Evolutionary conservation across 2,329 filamentous ascomycete species (phyloP).

Genomic region (Neofusicoccum umdonicola): DNA sequence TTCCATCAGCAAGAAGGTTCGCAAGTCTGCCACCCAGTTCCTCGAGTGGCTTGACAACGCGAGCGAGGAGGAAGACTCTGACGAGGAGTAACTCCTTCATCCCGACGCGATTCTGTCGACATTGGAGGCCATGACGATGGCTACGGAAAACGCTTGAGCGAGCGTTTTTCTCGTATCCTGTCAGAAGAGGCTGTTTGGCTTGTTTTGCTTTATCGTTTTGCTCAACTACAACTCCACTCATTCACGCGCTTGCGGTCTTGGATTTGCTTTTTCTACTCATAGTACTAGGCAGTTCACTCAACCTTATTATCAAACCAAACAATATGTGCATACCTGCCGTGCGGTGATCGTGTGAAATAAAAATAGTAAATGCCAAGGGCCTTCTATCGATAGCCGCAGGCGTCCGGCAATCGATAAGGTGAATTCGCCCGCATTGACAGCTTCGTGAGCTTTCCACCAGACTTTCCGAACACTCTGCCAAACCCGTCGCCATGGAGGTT

Average conservation of each 20-base stretch:
- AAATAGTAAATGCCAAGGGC: neutral
- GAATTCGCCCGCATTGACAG: neutral
- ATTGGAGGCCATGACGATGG: neutral
- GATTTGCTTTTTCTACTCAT: neutral
- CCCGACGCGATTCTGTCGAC: neutral
- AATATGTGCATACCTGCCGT: neutral
- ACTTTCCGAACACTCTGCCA: neutral
- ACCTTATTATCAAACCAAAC: neutral
- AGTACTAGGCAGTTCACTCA: conserved; percentile 1
- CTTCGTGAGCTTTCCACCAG: neutral
- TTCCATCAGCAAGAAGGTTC: conserved; percentile 86
- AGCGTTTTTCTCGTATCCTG: neutral
- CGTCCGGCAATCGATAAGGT: neutral
- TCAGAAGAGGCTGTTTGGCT: neutral
- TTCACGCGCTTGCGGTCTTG: neutral
- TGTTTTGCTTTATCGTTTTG: neutral
- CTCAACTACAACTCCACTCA: conserved; percentile 8
- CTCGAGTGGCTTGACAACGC: conserved; percentile 90
- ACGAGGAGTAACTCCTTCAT: conserved; percentile 22
- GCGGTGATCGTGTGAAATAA: neutral
- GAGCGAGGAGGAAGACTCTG: conserved; percentile 63
- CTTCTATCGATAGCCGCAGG: neutral
- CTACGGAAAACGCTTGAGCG: neutral
- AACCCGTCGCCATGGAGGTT: conserved; percentile 35
- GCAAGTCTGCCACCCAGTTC: conserved; percentile 91